A percentile compares a stretch with the other conserved stretches of the same genome.
phyloP scores from a whole-genome alignment of 345 rosid genomes.

The Eucalyptus regnans region DNA sequence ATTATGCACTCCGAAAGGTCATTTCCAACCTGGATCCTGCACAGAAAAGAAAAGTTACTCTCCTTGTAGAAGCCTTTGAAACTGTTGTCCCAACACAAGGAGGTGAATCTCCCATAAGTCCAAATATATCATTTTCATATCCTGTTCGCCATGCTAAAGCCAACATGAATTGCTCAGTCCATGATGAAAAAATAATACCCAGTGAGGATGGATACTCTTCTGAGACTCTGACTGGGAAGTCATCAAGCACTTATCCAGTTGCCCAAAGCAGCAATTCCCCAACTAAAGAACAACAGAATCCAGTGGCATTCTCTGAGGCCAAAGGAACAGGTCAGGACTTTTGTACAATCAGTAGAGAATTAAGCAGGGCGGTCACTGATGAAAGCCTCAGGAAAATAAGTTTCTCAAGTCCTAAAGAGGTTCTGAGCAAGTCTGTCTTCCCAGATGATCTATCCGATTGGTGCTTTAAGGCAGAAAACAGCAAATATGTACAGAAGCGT shows the following conservation, averaged over 20 bases:
- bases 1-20: conserved; percentile 68
- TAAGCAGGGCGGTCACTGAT: background rate
- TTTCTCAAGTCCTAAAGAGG: background rate
- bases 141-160: conserved; percentile 19
- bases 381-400: background rate
- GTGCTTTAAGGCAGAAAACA: background rate
- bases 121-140: conserved; percentile 10
- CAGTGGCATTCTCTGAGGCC: background rate
- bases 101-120: conserved; percentile 3
- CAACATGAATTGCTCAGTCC: conserved; percentile 4
- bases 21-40: conserved; percentile 63
- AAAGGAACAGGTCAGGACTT: background rate
- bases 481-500: background rate
- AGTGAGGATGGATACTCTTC: background rate
- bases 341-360: background rate
- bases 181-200: conserved; percentile 1
- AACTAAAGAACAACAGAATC: background rate
- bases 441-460: background rate
- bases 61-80: conserved; percentile 95
- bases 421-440: background rate
- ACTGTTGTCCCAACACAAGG: conserved; percentile 46
- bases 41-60: conserved; percentile 63
- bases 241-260: background rate
- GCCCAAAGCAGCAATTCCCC: background rate
- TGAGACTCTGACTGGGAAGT: background rate